Evolutionary conservation across 306 rosid species (phyloP), one percentile per base, ranked within the genome.

Genomic region (Prunus persica): DNA sequence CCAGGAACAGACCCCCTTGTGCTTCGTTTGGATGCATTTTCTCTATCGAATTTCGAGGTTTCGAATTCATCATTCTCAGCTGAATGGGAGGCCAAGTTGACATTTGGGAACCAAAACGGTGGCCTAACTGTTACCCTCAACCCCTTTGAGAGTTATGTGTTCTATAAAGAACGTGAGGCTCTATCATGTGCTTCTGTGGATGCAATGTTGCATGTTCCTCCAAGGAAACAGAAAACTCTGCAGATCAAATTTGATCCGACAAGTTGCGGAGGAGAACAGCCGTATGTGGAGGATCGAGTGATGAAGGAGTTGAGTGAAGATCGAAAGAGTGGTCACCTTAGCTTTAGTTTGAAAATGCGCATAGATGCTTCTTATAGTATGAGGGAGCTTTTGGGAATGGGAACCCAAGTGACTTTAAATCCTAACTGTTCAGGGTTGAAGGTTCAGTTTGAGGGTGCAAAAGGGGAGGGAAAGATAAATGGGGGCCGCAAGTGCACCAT

Each of bases 301-400:
- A 83, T 81, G 76, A 84, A 81, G 75, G 81, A 86, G 81, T 80
- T 90, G 25, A 67, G 68, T 11, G 82, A 77, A 38, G 92, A 88
- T 56, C 81, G 70, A 50, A 75, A 15, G 9, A 79, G 81, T 65
- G 89, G 84, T 38, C 14, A 61, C 3, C 11, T 90, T 61, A 86
- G 41, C 32, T 86, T 90, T 32, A 87, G 92, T 11, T 75, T 90
- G 77, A 58, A 85, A 62, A 76, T 88, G 83, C 82, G 57, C 69
- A 82, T 82, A 27, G 25, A 72, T 41, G 84, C 84, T 41, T 62
- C 73, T 4, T 80, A 80, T 55, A 49, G 77, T 49, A 25, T 80
- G 76, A 69, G 71, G 67, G 76, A 73, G 19, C 27, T 75, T 3
- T 28, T 80, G 62, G 80, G 84, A 32, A 54, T 80, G 34, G 84